These are phyloP conservation scores for Orbilia ellipsospora DNA, from an alignment of 2,329 filamentous ascomycete species.

Conservation along the genomic window DNA sequence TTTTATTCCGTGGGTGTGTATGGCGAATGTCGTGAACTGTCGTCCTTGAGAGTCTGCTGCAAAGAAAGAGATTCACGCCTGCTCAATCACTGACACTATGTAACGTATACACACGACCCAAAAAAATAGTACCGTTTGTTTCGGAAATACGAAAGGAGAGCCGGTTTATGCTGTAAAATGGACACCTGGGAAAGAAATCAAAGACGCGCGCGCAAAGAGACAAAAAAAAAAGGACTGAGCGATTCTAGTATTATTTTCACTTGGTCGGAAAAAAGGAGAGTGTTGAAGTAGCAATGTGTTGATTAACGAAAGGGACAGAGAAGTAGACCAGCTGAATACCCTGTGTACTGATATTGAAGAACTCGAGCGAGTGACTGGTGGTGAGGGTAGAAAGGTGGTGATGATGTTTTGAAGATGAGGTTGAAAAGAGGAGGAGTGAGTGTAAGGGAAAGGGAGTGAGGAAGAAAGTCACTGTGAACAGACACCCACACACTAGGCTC, in stretches of 20 bases:
- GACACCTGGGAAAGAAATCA: constrained; percentile 13
- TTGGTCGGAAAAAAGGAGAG: constrained; percentile 35
- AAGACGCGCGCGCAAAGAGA: constrained; percentile 15
- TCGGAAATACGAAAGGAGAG: constrained; percentile 39
- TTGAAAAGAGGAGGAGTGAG: not conserved
- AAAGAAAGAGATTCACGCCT: no score
- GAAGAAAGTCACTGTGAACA: constrained; percentile 8
- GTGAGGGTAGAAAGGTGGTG: constrained; percentile 29
- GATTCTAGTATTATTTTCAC: not conserved
- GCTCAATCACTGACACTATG: not conserved
- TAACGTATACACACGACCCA: constrained; percentile 4
- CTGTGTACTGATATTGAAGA: constrained; percentile 40
- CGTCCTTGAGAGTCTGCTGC: not conserved
- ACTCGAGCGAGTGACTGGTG: constrained; percentile 55
- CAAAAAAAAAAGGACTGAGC: constrained; percentile 4
- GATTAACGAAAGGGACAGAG: constrained; percentile 48
- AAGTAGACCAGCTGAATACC: constrained; percentile 55
- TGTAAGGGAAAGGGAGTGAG: not conserved
- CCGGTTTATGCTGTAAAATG: constrained; percentile 10
- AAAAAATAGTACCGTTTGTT: constrained; percentile 40
- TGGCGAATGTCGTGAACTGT: not conserved
- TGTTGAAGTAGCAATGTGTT: not conserved
- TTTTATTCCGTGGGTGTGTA: not conserved
- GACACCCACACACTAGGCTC: no score
- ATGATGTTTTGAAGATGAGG: constrained; percentile 8